Conservation (phyloP, 176 grass and related monocot species). For the Poa pratensis region DNA sequence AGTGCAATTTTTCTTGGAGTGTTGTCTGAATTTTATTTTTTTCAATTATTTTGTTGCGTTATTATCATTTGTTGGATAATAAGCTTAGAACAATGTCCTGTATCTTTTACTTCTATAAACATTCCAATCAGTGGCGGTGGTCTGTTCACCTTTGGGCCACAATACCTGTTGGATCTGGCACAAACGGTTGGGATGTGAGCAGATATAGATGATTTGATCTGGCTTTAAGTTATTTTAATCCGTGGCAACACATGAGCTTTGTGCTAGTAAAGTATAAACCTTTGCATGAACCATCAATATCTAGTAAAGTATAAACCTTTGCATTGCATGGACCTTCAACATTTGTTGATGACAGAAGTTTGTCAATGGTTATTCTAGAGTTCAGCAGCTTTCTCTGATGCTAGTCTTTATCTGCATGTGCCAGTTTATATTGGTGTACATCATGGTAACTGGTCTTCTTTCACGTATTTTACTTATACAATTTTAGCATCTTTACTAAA, state of each 20-base stretch:
- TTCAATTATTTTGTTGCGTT: background rate
- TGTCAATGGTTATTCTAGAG: background rate
- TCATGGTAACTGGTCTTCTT: background rate
- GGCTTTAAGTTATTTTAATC: background rate
- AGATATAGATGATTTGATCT: constrained; percentile 7
- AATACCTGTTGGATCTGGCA: background rate
- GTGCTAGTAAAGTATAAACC: background rate
- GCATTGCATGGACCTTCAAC: no score
- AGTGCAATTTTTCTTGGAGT: constrained; percentile 14
- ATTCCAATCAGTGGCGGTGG: background rate
- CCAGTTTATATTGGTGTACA: background rate
- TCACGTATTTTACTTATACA: background rate
- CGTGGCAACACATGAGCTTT: background rate
- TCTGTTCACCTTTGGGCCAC: background rate
- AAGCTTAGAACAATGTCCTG: constrained; percentile 5
- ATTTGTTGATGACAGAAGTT: background rate
- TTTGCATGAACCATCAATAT: background rate
- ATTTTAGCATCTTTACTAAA: constrained; percentile 12
- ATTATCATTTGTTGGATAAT: background rate
- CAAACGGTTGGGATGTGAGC: background rate
- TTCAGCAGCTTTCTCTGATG: background rate
- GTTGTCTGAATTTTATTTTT: background rate
- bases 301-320: no score
- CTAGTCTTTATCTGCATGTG: background rate
- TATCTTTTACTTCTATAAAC: background rate